These are phyloP conservation scores for Magnusiomyces fungicola DNA, from an alignment of 1,139 yeast species.

Conservation along the genomic window DNA sequence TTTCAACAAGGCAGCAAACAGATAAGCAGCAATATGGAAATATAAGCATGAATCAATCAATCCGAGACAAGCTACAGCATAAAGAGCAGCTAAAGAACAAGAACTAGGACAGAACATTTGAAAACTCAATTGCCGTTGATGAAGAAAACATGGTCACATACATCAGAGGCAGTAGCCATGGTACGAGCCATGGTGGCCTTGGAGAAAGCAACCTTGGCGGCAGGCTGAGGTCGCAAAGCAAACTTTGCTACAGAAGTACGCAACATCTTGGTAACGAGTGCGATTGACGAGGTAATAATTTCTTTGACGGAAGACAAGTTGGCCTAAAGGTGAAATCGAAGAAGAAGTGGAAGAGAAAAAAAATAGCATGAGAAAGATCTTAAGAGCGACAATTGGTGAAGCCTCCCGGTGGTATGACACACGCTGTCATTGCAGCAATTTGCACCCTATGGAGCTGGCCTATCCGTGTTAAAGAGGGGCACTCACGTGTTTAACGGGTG, in stretches of 20 bases:
- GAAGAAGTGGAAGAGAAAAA: background rate
- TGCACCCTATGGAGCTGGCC: too few relatives aligned
- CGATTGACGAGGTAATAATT: background rate
- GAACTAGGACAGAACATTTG: too few relatives aligned
- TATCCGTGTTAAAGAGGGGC: too few relatives aligned
- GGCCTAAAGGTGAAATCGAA: background rate
- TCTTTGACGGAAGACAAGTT: background rate
- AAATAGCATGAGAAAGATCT: too few relatives aligned
- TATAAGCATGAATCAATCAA: background rate
- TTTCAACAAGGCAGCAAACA: background rate
- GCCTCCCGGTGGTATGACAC: too few relatives aligned
- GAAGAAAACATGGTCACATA: too few relatives aligned
- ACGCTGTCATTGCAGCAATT: too few relatives aligned
- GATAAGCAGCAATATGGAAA: background rate
- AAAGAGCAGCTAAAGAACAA: too few relatives aligned
- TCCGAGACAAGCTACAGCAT: too few relatives aligned
- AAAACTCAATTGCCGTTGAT: too few relatives aligned
- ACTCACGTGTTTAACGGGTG: too few relatives aligned
- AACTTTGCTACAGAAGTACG: constrained; percentile 2
- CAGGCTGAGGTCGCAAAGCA: background rate
- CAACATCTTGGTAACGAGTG: background rate
- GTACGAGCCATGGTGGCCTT: background rate
- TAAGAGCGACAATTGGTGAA: too few relatives aligned
- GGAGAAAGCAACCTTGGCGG: background rate
- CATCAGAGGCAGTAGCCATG: background rate